phyloP scores from a whole-genome alignment of 495 filamentous ascomycete genomes.

The Penicillium longicatenatum region DNA sequence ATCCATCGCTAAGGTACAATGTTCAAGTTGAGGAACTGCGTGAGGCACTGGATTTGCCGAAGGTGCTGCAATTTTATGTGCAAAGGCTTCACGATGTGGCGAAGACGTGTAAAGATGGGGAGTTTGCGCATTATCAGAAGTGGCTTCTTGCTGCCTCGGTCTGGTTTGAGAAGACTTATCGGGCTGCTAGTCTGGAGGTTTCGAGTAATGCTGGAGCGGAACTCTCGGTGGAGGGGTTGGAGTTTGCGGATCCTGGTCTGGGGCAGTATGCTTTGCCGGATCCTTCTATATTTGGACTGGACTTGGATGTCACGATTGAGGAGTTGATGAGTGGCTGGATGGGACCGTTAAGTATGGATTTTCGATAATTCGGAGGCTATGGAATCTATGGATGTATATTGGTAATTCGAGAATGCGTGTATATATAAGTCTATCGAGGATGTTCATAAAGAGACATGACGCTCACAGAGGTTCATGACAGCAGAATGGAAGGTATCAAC shows the following conservation, averaged over 20 bases:
- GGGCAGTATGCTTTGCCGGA: neutral
- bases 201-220: neutral
- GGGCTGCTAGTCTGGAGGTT: neutral
- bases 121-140: constrained; percentile 11
- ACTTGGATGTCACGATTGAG: constrained; percentile 20
- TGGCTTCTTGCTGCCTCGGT: neutral
- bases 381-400: too few relatives aligned
- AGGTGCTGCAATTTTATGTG: constrained; percentile 3
- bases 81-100: constrained; percentile 2
- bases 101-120: constrained; percentile 11
- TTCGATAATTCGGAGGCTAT: neutral
- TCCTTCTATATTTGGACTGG: constrained; percentile 12
- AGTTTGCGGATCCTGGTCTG: neutral
- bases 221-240: constrained; percentile 7
- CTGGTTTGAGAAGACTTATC: constrained; percentile 3
- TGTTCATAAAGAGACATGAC: neutral
- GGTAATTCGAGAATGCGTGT: neutral
- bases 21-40: constrained; percentile 13
- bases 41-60: constrained; percentile 12
- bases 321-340: constrained; percentile 19
- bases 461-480: constrained; percentile 5
- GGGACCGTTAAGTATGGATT: constrained; percentile 10
- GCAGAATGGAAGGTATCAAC: constrained; percentile 4
- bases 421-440: neutral
- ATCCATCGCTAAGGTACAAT: constrained; percentile 18